Evolutionary conservation across 768 basidiomycete genomes (phyloP), one percentile per base, ranked within the genome.

Genomic region (Macrolepiota dolichaula): DNA sequence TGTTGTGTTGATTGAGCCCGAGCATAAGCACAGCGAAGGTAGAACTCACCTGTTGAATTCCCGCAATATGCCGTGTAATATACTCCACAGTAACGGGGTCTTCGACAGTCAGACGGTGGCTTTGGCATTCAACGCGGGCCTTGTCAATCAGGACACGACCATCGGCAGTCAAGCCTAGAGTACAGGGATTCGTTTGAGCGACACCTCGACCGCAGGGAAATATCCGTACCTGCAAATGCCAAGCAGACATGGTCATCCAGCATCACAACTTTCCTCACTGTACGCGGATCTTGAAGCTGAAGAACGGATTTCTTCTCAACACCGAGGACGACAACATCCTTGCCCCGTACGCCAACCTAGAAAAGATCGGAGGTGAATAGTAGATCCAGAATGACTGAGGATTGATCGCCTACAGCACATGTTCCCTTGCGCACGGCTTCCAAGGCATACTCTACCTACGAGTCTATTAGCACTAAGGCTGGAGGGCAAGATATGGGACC

Each of bases 291-390:
- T 80, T 99, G 97, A 17, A 99, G 84, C 75, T 99, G 97, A 11
- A 98, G 81, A 29, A 97, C 87, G 0, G 94, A 94, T 77, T 98
- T 98, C 91, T 98, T 98, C 82, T 99, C 97, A 32, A 98, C 96
- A 53, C 96, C 97, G 25, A 99, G 81, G 3, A 99, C 94, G 1
- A 98, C 97, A 29, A 96, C 92, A 67, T 95, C 89, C 71, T 90
- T 88, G 67, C 97, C 97, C 65, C 94, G 87, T 37, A 98, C 94
- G 56, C 97, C 97, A 63, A 98, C 95, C 96, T 97, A 24, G n/a
- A 49, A 15, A 57, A 3, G 12, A 50, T 53, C 53, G 27, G 55
- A n/a, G 10, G 11, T 17, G 9, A 46, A 36, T 36, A 1, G 27
- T 13, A 17, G 2, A 7, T n/a, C 22, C 2, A 32, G 22, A 37